Conservation (phyloP, 2,329 filamentous ascomycete species). For the Arthrobotrys iridis region DNA sequence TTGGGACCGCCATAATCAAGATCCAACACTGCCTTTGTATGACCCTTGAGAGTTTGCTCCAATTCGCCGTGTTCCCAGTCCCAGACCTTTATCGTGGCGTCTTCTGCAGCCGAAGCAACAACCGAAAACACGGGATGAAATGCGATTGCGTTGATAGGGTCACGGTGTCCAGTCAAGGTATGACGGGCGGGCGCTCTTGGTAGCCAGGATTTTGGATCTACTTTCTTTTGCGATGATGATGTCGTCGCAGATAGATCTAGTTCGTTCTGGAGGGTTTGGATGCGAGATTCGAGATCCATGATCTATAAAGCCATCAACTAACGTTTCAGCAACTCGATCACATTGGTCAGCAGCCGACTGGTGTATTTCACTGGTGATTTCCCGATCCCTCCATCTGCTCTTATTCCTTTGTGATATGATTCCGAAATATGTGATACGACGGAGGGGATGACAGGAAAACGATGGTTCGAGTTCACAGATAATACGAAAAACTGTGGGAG, state of each 20-base stretch:
- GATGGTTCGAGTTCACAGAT: background rate
- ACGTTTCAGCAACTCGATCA: conserved; percentile 49
- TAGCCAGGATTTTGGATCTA: conserved; percentile 86
- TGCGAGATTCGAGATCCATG: conserved; percentile 87
- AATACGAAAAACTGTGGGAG: background rate
- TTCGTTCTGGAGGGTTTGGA: conserved; percentile 78
- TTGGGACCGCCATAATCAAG: conserved; percentile 89
- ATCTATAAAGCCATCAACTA: conserved; percentile 69
- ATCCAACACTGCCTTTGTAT: conserved; percentile 87
- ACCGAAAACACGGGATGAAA: conserved; percentile 94
- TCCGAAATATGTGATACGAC: conserved; percentile 15
- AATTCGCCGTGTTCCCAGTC: conserved; percentile 94
- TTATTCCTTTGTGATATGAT: conserved; percentile 6
- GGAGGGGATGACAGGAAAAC: conserved; percentile 19
- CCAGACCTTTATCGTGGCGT: conserved; percentile 96
- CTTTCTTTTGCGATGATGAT: conserved; percentile 79
- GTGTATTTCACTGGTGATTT: conserved; percentile 29
- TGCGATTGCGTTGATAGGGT: conserved; percentile 84
- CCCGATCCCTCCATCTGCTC: background rate
- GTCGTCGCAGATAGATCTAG: conserved; percentile 83
- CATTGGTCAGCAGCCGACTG: conserved; percentile 45
- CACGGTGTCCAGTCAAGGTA: conserved; percentile 82
- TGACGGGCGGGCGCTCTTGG: conserved; percentile 84
- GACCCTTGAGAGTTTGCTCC: conserved; percentile 88
- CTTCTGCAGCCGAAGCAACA: conserved; percentile 88